phyloP scores from a whole-genome alignment of 2,329 filamentous ascomycete genomes.

The Pseudogymnoascus sp. region DNA sequence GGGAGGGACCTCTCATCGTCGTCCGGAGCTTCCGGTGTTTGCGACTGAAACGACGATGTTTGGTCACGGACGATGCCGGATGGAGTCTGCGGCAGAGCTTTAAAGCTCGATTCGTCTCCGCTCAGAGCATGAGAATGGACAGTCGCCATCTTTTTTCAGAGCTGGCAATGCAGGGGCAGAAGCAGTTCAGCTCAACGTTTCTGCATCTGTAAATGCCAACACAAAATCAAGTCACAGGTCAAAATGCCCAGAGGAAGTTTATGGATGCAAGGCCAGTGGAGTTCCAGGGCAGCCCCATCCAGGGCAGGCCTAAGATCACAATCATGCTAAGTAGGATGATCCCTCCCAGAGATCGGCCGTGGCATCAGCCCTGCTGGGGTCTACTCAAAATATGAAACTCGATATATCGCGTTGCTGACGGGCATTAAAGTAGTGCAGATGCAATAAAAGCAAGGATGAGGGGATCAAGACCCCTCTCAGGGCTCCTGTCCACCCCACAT shows the following conservation, averaged over 20 bases:
- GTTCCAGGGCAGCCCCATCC: constrained; percentile 6
- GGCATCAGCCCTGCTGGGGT: constrained; percentile 5
- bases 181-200: not conserved
- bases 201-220: constrained; percentile 4
- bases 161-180: not conserved
- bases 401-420: constrained; percentile 5
- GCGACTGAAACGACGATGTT: constrained; percentile 4
- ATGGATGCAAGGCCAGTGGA: constrained; percentile 1
- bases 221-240: not conserved
- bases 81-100: not conserved
- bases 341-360: not conserved
- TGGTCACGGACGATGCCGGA: constrained; percentile 1
- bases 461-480: constrained; percentile 1
- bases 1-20: not conserved
- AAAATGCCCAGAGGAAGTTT: not conserved
- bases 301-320: constrained; percentile 4
- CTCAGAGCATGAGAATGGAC: not conserved
- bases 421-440: not conserved
- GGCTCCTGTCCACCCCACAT: not conserved
- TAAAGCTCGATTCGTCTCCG: not conserved
- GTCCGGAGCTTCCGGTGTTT: constrained; percentile 4
- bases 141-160: constrained; percentile 3
- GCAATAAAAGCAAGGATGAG: constrained; percentile 8
- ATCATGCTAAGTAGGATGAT: constrained; percentile 6
- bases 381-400: not conserved